Evolutionary conservation across 2,329 filamentous ascomycete genomes (phyloP).

Genomic region (Sporothrix phasma): DNA sequence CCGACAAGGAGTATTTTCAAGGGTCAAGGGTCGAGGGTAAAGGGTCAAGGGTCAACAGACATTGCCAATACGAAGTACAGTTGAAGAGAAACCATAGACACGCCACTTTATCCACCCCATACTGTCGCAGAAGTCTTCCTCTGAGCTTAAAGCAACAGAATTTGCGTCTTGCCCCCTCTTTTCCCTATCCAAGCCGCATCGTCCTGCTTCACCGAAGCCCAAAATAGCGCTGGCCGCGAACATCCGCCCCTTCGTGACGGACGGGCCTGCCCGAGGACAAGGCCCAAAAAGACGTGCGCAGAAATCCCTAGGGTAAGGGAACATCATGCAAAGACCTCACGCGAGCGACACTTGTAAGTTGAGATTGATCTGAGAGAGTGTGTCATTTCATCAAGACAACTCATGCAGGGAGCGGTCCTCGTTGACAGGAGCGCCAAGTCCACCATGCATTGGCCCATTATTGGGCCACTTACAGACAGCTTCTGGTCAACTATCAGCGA

Average conservation of each 20-base stretch:
- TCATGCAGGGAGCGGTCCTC: no score
- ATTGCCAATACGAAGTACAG: neutral
- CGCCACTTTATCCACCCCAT: neutral
- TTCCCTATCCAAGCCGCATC: neutral
- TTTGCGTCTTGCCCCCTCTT: neutral
- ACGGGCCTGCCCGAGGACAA: constrained; percentile 8
- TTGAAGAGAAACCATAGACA: neutral
- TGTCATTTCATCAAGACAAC: no score
- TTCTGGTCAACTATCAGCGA: no score
- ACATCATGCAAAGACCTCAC: neutral
- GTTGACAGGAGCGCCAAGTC: no score
- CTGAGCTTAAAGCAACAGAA: no score
- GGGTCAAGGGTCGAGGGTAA: no score
- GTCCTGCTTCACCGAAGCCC: constrained; percentile 7
- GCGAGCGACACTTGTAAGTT: neutral
- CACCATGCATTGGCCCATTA: no score
- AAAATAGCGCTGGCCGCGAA: constrained; percentile 6
- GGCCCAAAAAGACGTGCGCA: neutral
- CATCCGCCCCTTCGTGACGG: constrained; percentile 1
- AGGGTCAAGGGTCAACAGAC: neutral
- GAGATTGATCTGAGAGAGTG: no score
- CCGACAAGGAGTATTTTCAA: no score
- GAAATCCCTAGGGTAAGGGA: neutral
- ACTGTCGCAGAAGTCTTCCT: neutral
- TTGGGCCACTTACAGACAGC: no score